Evolutionary conservation across 768 basidiomycete species (phyloP).

Genomic region (Kwoniella europaea): DNA sequence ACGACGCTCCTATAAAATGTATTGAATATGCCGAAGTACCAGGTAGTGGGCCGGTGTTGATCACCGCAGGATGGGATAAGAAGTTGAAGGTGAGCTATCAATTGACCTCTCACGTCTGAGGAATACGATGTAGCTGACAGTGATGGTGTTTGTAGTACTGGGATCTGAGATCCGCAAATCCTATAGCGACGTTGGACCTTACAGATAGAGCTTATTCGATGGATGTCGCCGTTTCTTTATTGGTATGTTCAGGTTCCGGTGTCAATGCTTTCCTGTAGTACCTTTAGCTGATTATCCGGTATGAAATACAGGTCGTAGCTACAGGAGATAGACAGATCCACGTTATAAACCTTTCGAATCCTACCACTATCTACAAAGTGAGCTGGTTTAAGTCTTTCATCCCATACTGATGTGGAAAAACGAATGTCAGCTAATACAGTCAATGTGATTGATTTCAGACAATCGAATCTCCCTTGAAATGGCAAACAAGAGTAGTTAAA

Average conservation of each 20-base stretch:
- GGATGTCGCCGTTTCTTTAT: constrained; percentile 77
- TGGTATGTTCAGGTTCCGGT: constrained; percentile 57
- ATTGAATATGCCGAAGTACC: constrained; percentile 81
- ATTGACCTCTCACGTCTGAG: background rate
- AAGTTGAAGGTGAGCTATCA: constrained; percentile 75
- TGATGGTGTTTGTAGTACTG: constrained; percentile 70
- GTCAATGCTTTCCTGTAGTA: background rate
- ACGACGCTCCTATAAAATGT: constrained; percentile 84
- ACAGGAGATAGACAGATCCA: constrained; percentile 91
- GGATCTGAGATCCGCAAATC: constrained; percentile 79
- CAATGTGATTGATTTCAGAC: constrained; percentile 61
- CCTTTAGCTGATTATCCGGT: constrained; percentile 4
- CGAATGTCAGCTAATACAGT: background rate
- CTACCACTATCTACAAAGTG: constrained; percentile 78
- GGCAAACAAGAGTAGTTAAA: constrained; percentile 57
- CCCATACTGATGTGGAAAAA: too few relatives aligned
- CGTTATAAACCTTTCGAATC: constrained; percentile 84
- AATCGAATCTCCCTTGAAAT: constrained; percentile 80
- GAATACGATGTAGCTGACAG: background rate
- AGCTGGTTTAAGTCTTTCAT: constrained; percentile 12
- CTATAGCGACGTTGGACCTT: constrained; percentile 78
- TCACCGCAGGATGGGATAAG: constrained; percentile 98
- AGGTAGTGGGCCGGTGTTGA: constrained; percentile 66
- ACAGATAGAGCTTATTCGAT: constrained; percentile 81
- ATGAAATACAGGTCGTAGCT: constrained; percentile 68